phyloP scores from a whole-genome alignment of 306 rosid species.

The Oxytropis ochrocephala region DNA sequence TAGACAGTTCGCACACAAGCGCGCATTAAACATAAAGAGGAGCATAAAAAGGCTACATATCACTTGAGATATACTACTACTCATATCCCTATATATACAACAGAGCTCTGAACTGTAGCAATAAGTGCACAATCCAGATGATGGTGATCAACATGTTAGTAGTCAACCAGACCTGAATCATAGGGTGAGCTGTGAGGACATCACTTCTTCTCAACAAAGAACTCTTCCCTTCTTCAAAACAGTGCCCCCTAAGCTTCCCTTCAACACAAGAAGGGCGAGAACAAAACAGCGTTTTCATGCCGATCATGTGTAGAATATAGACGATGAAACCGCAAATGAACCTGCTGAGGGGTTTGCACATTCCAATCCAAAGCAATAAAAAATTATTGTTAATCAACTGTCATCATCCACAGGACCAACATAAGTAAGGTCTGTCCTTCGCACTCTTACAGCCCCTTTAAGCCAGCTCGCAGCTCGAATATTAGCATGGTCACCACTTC shows the following conservation, averaged over 20 bases:
- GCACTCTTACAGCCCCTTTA: constrained; percentile 81
- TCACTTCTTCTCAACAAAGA: constrained; percentile 16
- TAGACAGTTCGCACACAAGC: constrained; percentile 14
- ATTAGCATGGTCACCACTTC: constrained; percentile 63
- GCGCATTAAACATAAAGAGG: constrained; percentile 9
- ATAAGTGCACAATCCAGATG: constrained; percentile 31
- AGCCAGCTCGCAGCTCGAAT: constrained; percentile 86
- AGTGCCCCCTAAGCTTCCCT: constrained; percentile 34
- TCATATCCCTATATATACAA: constrained; percentile 59
- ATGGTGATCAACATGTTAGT: constrained; percentile 49
- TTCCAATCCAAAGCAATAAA: constrained; percentile 33
- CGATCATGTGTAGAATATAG: constrained; percentile 27
- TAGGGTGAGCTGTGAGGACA: constrained; percentile 19
- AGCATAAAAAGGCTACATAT: constrained; percentile 34
- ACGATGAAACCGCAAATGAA: constrained; percentile 10
- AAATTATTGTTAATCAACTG: constrained; percentile 53
- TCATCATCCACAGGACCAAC: constrained; percentile 84
- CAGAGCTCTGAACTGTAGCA: constrained; percentile 35
- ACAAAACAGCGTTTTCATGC: constrained; percentile 34
- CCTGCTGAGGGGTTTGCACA: constrained; percentile 43
- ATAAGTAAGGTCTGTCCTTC: constrained; percentile 89
- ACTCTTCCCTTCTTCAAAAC: constrained; percentile 22
- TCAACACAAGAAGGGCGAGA: constrained; percentile 14
- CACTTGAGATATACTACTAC: constrained; percentile 44
- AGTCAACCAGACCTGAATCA: constrained; percentile 38